A percentile compares a stretch with the other conserved stretches of the same genome.
These are phyloP conservation scores for Debaryomyces nepalensis DNA, from an alignment of 1,139 yeast genomes.

Conservation along the genomic window DNA sequence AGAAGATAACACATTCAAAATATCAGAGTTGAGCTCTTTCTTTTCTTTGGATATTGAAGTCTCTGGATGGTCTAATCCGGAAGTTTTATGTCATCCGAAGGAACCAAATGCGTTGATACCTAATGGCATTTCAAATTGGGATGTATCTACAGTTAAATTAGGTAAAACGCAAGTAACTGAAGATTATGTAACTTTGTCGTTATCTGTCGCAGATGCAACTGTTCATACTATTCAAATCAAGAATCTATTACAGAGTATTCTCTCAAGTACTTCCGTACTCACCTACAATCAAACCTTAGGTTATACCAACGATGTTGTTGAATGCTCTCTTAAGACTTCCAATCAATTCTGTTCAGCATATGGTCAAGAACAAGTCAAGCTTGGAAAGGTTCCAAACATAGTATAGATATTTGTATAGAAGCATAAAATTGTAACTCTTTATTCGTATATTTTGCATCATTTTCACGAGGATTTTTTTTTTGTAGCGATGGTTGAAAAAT, in stretches of 20 bases:
- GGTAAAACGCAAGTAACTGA: constrained; percentile 8
- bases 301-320: constrained; percentile 25
- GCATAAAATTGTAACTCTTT: background rate
- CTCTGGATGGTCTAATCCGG: constrained; percentile 39
- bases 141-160: constrained; percentile 13
- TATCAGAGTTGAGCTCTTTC: constrained; percentile 38
- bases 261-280: constrained; percentile 8
- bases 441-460: constrained; percentile 7
- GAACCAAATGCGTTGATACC: constrained; percentile 37
- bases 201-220: constrained; percentile 19
- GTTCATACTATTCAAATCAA: constrained; percentile 18
- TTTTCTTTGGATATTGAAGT: constrained; percentile 43
- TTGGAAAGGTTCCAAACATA: constrained; percentile 3
- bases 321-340: constrained; percentile 27
- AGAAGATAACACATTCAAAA: constrained; percentile 36
- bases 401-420: constrained; percentile 5
- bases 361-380: constrained; percentile 10
- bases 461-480: background rate
- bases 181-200: constrained; percentile 17
- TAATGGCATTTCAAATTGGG: constrained; percentile 40
- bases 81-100: constrained; percentile 24
- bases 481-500: constrained; percentile 11
- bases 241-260: constrained; percentile 16
- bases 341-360: constrained; percentile 22
- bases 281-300: constrained; percentile 17